Conservation (phyloP, 179 eudicot species). For the Silene vulgaris region DNA sequence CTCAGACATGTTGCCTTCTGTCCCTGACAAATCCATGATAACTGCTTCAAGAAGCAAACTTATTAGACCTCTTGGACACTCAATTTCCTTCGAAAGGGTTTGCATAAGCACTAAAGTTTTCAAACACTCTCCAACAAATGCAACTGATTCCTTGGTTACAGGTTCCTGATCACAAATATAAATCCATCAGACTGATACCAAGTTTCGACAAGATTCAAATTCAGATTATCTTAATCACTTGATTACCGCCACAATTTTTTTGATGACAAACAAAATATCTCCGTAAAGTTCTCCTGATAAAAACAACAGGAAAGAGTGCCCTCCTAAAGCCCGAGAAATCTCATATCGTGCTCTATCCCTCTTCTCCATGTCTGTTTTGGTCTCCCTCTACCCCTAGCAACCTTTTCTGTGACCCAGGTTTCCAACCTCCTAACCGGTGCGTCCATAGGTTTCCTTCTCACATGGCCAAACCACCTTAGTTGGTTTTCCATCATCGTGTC, state of each 20-base stretch:
- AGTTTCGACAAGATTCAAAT: conserved; percentile 15
- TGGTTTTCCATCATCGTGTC: too few species aligned
- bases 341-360: too few species aligned
- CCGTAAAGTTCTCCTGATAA: conserved; percentile 60
- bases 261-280: conserved; percentile 43
- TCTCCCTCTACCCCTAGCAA: too few species aligned
- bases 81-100: conserved; percentile 55
- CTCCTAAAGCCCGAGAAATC: too few species aligned
- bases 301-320: conserved; percentile 52
- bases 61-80: conserved; percentile 64
- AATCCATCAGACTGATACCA: conserved; percentile 19
- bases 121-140: conserved; percentile 78
- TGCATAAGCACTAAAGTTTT: conserved; percentile 80
- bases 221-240: conserved; percentile 13
- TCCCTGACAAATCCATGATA: conserved; percentile 59
- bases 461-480: too few species aligned
- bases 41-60: conserved; percentile 70
- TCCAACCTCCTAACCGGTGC: too few species aligned
- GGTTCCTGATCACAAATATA: conserved; percentile 53
- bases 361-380: too few species aligned
- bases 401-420: too few species aligned
- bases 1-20: conserved; percentile 52
- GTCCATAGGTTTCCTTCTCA: too few species aligned
- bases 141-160: conserved; percentile 60
- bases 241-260: conserved; percentile 54